Evolutionary conservation across 257 asterid species (phyloP), one percentile per base, ranked within the genome.

Genomic region (Solanum infundibuliforme): DNA sequence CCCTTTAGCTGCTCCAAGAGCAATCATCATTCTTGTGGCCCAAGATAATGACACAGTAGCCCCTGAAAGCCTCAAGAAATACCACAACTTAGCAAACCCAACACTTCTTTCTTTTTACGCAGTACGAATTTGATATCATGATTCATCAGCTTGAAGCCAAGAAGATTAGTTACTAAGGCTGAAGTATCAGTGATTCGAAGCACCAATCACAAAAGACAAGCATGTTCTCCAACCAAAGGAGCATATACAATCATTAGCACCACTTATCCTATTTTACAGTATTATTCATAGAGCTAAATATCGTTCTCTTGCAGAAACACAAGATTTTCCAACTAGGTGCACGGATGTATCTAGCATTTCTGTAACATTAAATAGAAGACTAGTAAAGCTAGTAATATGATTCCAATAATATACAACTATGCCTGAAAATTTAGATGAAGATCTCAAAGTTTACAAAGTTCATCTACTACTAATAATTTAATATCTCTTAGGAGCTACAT

Each of bases 1-100:
- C 88, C 99, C 99, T 90, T 97, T 97, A 55, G 99, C 99, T 66
- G 99, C 99, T 77, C 99, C 99, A 79, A 97, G 95, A 88, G 99
- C 99, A 91, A 97, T 97, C 98, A 94, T 94, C 98, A 97, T 96
- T 91, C 99, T 94, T 82, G 95, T 96, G 41, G 98, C 93, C 99
- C 99, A 97, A 88, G 98, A 93, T 88, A 97, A 87, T 36, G 98
- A 95, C 90, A 92, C 93, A 88, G 96, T 92, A 86, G 98, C 92
- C 94, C 94, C 98, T 95, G 94, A 92, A 93, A 90, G 92, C 95
- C 95, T 93, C 98, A 87, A 91, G 92, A 93, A 90, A 92, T 87
- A 91, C 86, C 92, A 92, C 87, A 93, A 88, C 88, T 88, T 87
- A 94, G 91, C 87, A 86, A 90, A 88, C 76, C 72, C 39, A 83